Base-by-base conservation (phyloP, 108 stramenopile genomes). In the Nitzschia sp. region DNA sequence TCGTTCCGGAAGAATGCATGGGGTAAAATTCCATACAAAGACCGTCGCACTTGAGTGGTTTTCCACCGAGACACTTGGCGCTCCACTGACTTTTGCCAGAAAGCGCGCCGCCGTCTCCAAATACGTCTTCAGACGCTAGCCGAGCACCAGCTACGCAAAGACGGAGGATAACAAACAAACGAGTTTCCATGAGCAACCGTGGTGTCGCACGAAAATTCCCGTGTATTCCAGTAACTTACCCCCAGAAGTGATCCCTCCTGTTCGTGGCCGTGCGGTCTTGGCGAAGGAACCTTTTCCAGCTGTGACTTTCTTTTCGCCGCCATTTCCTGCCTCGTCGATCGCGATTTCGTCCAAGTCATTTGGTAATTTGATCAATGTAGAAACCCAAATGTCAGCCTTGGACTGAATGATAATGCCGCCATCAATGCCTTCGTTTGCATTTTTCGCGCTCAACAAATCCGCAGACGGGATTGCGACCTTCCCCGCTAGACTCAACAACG, bases 41-140 rank as follows among this genome's bases (percentile, higher is more conserved):
- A 9, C 89, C 92, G 47, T 87, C 77, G 42, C 87, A 90, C 30
- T 81, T 77, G 32, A 90, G 68, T 4, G 92, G 77, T 17, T 85
- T 86, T 24, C 92, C 92, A 21, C 92, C 92, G 33, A 90, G 66
- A 64, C 65, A 78, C n/a, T 59, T 46, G 0, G 48, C 5, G 55
- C 67, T 85, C 77, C 77, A 78, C 26, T 77, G 71, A 46, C 23
- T 33, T 26, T 26, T 69, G 0, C 59, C 27, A 6, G 49, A 24
- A 30, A 26, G 38, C 36, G 68, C 18, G 25, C 59, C 67, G 54
- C 56, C 68, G 2, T 36, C 45, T 31, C 82, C 84, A 53, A 90
- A 75, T 58, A 88, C 81, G 25, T 81, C 86, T 66, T 95, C 94
- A 35, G 93, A 82, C 38, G 95, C 79, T 42, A 74, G 35, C 0